These are phyloP conservation scores for Zymoseptoria brevis DNA, from an alignment of 2,329 filamentous ascomycete species.

Conservation along the genomic window DNA sequence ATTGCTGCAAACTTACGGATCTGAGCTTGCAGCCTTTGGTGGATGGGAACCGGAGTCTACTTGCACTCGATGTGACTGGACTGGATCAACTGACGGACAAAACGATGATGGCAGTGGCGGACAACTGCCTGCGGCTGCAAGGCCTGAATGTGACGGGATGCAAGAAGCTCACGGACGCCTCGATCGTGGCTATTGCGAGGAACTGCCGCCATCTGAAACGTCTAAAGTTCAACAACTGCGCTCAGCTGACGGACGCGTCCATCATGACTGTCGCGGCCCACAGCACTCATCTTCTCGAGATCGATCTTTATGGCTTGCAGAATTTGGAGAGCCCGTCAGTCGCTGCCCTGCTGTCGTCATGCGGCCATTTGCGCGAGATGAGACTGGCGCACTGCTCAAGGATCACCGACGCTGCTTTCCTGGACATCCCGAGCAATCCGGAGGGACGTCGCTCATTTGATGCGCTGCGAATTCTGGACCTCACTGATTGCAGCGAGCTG, in stretches of 20 bases:
- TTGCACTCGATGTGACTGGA: constrained; percentile 84
- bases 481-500: constrained; percentile 78
- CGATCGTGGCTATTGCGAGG: constrained; percentile 69
- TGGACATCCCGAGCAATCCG: constrained; percentile 60
- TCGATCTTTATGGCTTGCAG: constrained; percentile 82
- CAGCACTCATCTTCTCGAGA: constrained; percentile 90
- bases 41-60: constrained; percentile 66
- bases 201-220: constrained; percentile 81
- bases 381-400: constrained; percentile 77
- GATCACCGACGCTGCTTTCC: constrained; percentile 81
- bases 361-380: constrained; percentile 79
- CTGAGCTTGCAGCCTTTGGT: constrained; percentile 72
- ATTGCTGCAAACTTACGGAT: constrained; percentile 79
- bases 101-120: constrained; percentile 68
- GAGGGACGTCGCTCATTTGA: constrained; percentile 54
- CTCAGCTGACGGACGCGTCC: constrained; percentile 72
- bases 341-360: constrained; percentile 68
- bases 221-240: constrained; percentile 90
- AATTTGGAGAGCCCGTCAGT: constrained; percentile 77
- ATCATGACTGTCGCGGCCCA: constrained; percentile 79
- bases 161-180: constrained; percentile 75
- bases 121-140: constrained; percentile 76
- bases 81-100: constrained; percentile 72
- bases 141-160: constrained; percentile 90
- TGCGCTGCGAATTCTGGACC: constrained; percentile 81